Conservation (phyloP, 768 basidiomycete species). For the Tephrocybe sp. region DNA sequence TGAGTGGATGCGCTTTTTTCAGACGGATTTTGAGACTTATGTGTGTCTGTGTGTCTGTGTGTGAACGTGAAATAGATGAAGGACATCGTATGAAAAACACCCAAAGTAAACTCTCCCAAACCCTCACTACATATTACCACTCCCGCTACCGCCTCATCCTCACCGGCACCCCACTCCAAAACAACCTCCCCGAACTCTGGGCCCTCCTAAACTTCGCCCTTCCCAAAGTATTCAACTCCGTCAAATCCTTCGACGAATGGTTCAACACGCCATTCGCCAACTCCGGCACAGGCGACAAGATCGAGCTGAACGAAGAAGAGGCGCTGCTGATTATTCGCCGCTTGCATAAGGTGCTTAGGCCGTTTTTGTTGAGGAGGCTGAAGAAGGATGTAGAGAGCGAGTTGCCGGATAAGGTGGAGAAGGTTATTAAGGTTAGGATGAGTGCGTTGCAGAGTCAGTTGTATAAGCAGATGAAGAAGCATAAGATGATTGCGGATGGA, state of each 20-base stretch:
- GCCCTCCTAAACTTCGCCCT: constrained; percentile 92
- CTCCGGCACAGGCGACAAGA: constrained; percentile 96
- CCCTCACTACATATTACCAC: constrained; percentile 89
- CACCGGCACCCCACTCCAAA: constrained; percentile 94
- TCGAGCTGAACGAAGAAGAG: constrained; percentile 99
- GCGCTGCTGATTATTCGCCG: constrained; percentile 95
- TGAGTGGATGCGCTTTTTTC: constrained; percentile 27
- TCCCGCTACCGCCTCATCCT: constrained; percentile 91
- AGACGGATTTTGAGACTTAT: background rate
- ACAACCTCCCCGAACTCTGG: constrained; percentile 96
- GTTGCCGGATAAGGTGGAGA: constrained; percentile 96
- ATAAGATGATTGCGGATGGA: constrained; percentile 93
- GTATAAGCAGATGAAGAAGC: constrained; percentile 98
- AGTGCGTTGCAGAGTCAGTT: constrained; percentile 87
- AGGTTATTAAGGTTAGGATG: constrained; percentile 96
- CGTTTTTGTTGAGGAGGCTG: constrained; percentile 87
- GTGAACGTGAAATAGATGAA: constrained; percentile 68
- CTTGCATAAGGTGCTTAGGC: constrained; percentile 91
- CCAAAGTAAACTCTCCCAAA: constrained; percentile 82
- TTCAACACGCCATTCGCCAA: constrained; percentile 99
- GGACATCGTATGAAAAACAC: constrained; percentile 99
- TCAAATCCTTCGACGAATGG: constrained; percentile 99
- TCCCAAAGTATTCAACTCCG: constrained; percentile 97
- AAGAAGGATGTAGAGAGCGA: constrained; percentile 98
- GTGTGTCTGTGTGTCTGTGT: too few relatives aligned